phyloP scores from a whole-genome alignment of 805 yeast genomes.

The Teunomyces tritomae region DNA sequence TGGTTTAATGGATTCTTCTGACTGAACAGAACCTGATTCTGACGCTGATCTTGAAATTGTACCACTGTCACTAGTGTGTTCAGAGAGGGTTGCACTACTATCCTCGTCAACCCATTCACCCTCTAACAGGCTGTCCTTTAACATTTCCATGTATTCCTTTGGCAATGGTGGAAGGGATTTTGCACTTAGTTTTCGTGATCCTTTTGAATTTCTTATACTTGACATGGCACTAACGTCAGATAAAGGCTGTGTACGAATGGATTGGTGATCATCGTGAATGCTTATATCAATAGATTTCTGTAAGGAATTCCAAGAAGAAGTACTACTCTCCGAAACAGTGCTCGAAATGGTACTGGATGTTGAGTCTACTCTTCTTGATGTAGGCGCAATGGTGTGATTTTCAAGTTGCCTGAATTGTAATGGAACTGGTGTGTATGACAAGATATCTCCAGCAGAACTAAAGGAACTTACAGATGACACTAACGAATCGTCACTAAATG shows the following conservation, averaged over 20 bases:
- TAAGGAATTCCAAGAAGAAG: constrained; percentile 27
- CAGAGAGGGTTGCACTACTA: neutral
- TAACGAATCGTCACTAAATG: constrained; percentile 35
- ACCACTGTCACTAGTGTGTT: neutral
- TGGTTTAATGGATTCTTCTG: constrained; percentile 13
- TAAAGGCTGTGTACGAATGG: neutral
- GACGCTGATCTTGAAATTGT: neutral
- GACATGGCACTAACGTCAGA: neutral
- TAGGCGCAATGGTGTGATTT: neutral
- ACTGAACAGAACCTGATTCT: neutral
- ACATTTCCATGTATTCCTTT: neutral
- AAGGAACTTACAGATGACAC: constrained; percentile 39
- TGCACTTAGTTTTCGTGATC: neutral
- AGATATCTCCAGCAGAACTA: constrained; percentile 33
- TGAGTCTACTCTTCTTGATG: constrained; percentile 6
- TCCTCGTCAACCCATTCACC: constrained; percentile 9
- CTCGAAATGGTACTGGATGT: constrained; percentile 7
- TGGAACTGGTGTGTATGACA: constrained; percentile 14
- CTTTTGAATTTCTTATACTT: neutral
- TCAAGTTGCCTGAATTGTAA: neutral
- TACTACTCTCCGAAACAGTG: constrained; percentile 6
- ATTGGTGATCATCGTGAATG: neutral
- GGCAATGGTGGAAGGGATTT: constrained; percentile 3
- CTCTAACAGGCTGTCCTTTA: neutral
- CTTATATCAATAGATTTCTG: constrained; percentile 24